Base-by-base conservation (phyloP, 2,329 filamentous ascomycete species). In the Colletotrichum plurivorum region DNA sequence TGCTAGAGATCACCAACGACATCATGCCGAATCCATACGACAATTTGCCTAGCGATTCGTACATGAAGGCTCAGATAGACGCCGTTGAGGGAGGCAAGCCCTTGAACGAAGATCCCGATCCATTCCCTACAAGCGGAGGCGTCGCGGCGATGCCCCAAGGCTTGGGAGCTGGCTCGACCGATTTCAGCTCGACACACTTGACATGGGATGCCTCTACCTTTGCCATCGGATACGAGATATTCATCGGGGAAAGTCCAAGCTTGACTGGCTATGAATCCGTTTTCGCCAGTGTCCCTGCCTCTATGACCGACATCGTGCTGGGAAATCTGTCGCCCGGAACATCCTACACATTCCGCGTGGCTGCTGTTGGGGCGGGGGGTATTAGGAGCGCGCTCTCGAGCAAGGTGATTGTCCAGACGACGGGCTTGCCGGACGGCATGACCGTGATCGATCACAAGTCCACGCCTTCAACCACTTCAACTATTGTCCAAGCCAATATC, bases 1-100 rank as follows among this genome's bases (percentile, higher is more conserved):
- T 67, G 12, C 18, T 70, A 13, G 22, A 70, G 36, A 67, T 67
- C 43, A 67, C 67, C 25, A 36, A 67, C 41, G 63, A 66, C 48
- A 31, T 43, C 12, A 22, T 20, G 46, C 55, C 55, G 18, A 70
- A 70, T 45, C 67, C 63, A 3, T 70, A 70, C 63, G 57, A 70
- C 46, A 67, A 45, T 13, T 36, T 70, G 4, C 67, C 67, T 13
- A 52, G 53, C 20, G 67, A 67, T 8, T 22, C 46, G 16, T 70
- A 67, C 49, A 70, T 70, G 63, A 25, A 56, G 51, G 46, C 43
- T 13, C 46, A 45, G 9, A 36, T 70, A 5, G 43, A 61, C 18
- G 54, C 67, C 43, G 63, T 70, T 15, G 48, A 22, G 13, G 63
- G 67, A 3, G 56, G 63, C 43, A 45, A 22, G 20, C 67, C 67